Percentiles rank a stretch among this genome's conserved stretches.
These are phyloP conservation scores for Vaccinium vitisidaea DNA, from an alignment of 148 eudicot genomes.

Conservation along the genomic window DNA sequence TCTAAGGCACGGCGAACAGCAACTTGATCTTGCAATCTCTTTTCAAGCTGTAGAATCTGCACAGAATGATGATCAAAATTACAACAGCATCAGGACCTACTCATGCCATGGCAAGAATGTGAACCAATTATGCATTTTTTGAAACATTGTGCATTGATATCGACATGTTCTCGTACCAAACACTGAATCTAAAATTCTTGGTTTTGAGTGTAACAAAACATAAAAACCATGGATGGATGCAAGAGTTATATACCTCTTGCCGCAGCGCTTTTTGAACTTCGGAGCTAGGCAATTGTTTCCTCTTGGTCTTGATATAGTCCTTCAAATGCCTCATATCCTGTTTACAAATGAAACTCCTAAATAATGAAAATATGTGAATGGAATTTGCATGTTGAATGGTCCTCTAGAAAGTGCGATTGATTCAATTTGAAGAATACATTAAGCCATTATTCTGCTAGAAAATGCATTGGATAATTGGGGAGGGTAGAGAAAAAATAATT, in stretches of 20 bases:
- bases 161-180: neutral
- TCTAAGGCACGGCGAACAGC: conserved; percentile 73
- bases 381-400: neutral
- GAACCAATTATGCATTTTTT: neutral
- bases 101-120: conserved; percentile 2
- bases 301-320: conserved; percentile 40
- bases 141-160: neutral
- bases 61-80: neutral
- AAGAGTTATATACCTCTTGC: conserved; percentile 57
- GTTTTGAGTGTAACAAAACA: neutral
- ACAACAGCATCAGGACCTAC: neutral
- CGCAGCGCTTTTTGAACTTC: conserved; percentile 59
- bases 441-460: neutral
- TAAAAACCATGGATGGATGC: neutral
- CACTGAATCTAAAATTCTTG: neutral
- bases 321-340: conserved; percentile 55
- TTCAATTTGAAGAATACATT: neutral
- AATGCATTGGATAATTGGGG: neutral
- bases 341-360: neutral
- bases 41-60: conserved; percentile 85
- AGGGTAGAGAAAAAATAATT: neutral
- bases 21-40: conserved; percentile 76
- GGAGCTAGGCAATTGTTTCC: conserved; percentile 43
- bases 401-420: neutral
- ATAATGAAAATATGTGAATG: neutral